Conservation (phyloP, 768 basidiomycete species). For the Podaxis mareebaensis region DNA sequence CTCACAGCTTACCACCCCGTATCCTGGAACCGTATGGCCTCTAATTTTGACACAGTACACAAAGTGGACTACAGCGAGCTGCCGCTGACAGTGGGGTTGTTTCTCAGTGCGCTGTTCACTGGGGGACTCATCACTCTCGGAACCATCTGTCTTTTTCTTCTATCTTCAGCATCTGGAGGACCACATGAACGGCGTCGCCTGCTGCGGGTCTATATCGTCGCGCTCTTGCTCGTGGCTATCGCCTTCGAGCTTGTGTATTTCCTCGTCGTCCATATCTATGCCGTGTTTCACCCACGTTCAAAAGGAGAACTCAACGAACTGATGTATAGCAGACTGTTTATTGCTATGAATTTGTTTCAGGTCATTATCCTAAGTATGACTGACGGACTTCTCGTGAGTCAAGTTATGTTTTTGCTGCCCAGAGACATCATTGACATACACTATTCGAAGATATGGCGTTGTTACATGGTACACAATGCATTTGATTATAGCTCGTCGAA, state of each 20-base stretch:
- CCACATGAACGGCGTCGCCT: not conserved
- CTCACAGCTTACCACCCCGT: not conserved
- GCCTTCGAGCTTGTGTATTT: not conserved
- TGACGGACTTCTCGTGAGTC: not conserved
- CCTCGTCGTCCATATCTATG: not conserved
- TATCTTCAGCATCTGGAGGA: not conserved
- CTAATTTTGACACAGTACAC: not conserved
- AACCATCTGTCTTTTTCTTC: not conserved
- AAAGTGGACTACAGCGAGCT: not conserved
- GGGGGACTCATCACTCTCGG: not conserved
- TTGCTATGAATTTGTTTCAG: not conserved
- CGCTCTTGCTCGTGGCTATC: not conserved
- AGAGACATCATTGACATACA: not conserved
- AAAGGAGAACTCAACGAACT: too few relatives aligned
- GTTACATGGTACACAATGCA: slow-evolving; percentile 2
- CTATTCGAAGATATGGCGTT: not conserved
- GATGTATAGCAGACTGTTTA: too few relatives aligned
- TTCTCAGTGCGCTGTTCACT: not conserved
- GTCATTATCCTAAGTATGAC: not conserved
- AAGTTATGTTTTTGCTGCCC: too few relatives aligned
- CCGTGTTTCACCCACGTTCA: not conserved
- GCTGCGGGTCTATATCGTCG: not conserved
- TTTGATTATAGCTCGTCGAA: not conserved
- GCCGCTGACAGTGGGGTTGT: not conserved
- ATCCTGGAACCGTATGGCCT: not conserved